A percentile compares a stretch with the other conserved stretches of the same genome.
Evolutionary conservation across 2,329 filamentous ascomycete genomes (phyloP).

Genomic region (Ophiostoma fasciatum): DNA sequence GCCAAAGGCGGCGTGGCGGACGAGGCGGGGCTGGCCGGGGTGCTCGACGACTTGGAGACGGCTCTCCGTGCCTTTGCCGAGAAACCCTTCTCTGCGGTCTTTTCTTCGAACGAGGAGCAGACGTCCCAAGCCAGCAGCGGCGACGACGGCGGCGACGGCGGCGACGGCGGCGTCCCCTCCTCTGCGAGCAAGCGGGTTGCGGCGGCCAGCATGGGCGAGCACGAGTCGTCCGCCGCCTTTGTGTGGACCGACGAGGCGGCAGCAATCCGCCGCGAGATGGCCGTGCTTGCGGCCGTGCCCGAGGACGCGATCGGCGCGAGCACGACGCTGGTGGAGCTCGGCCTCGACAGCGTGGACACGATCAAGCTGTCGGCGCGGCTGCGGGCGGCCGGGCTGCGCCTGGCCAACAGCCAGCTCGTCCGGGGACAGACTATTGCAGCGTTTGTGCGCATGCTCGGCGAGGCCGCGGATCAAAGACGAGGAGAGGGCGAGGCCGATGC

Average conservation of each 20-base stretch:
- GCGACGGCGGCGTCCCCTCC: not conserved
- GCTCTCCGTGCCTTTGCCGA: conserved; percentile 15
- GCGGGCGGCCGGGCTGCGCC: conserved; percentile 39
- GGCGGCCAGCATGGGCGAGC: conserved; percentile 5
- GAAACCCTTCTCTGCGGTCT: conserved; percentile 2
- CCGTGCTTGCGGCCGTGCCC: conserved; percentile 41
- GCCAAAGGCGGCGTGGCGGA: conserved; percentile 31
- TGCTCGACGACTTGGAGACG: conserved; percentile 27
- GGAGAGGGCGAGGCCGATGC: no score
- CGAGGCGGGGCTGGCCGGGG: conserved; percentile 14
- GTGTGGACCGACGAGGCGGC: conserved; percentile 42
- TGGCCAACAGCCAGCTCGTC: conserved; percentile 68
- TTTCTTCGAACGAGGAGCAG: conserved; percentile 1
- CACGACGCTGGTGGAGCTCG: conserved; percentile 63
- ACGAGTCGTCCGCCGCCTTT: conserved; percentile 23
- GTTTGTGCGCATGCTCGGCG: conserved; percentile 29
- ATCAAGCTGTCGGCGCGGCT: conserved; percentile 70
- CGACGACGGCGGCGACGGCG: not conserved
- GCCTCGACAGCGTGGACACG: conserved; percentile 81
- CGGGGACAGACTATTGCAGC: conserved; percentile 50
- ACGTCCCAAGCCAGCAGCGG: not conserved
- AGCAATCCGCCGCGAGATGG: conserved; percentile 45
- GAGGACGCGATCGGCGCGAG: conserved; percentile 35
- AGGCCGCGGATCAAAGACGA: not conserved
- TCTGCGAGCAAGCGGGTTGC: conserved; percentile 48